Evolutionary conservation across 164 flowering plant genomes (phyloP).

Genomic region (Magnolia kwangsiensis): DNA sequence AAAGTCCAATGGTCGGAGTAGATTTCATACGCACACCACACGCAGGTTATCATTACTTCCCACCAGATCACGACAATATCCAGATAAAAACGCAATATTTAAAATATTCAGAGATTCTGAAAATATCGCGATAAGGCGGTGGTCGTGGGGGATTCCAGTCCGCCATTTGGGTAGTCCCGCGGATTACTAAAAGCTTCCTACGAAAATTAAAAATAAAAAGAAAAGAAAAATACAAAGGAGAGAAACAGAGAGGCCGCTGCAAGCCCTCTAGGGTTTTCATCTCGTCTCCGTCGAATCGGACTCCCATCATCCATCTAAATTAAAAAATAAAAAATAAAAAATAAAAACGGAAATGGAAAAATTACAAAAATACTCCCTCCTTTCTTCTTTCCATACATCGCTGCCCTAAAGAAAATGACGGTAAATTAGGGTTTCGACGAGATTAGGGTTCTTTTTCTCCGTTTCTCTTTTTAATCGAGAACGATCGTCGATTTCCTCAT

Average conservation of each 20-base stretch:
- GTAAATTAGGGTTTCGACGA: conserved; percentile 7
- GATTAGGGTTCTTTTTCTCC: background rate
- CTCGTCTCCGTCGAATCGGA: background rate
- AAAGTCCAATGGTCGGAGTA: too few relatives aligned
- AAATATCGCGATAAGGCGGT: too few relatives aligned
- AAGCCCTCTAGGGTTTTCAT: background rate
- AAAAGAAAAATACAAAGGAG: background rate
- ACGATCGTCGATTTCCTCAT: conserved; percentile 5
- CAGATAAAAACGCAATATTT: too few relatives aligned
- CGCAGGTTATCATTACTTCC: too few relatives aligned
- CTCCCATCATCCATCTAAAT: background rate
- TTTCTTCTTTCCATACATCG: background rate
- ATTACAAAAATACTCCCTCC: background rate
- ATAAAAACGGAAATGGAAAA: background rate
- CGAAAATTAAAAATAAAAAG: background rate
- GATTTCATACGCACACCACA: too few relatives aligned
- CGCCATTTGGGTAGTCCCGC: too few relatives aligned
- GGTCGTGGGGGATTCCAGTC: too few relatives aligned
- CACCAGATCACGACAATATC: too few relatives aligned
- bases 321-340: background rate
- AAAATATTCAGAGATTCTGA: too few relatives aligned
- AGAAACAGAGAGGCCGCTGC: background rate
- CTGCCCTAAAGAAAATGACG: too few relatives aligned
- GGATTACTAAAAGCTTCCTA: too few relatives aligned
- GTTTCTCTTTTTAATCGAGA: background rate